Base-by-base conservation (phyloP, 192 early-diverging fungal genomes). In the Podila minutissima region DNA sequence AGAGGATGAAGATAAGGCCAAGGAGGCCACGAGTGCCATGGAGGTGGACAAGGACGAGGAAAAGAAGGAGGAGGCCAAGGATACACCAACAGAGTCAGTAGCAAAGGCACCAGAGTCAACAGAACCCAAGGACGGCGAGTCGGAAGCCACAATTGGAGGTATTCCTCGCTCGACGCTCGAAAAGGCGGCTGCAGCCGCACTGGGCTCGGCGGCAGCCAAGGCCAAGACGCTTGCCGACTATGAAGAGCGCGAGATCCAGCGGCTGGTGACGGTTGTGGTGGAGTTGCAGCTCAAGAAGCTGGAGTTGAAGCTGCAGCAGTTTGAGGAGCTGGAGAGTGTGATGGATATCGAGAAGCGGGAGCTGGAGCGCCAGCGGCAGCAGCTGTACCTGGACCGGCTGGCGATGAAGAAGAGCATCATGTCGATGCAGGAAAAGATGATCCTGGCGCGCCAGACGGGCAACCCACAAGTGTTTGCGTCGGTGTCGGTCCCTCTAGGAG, bases 191-290 rank as follows among this genome's bases (percentile, higher is more conserved):
- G 91, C 96, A 0, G 90, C 93, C 1, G 98, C 98, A 2, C 86
- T 99, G 12, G 97, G 94, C 1, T 90, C 97, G 2, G 97, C 97
- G 0, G 96, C 97, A 3, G 97, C 92, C 29, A 98, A 98, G 82
- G 94, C 97, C 15, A 86, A 93, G 46, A 86, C 83, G 7, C 87
- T 99, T 9, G 94, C 96, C 2, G 83, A 91, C 17, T 89, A 93
- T 69, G 95, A 97, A 74, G 97, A 97, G 70, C 86, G 91, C 10
- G 96, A 99, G 85, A 90, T 95, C 55, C 91, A 94, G 69, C 87
- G 89, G 33, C 82, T 96, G 68, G 93, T 97, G 22, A 89, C 95
- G 63, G 86, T 89, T 20, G 90, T 95, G 1, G 91, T 98, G 3
- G 93, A 98, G 64, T 85, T 92, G 62, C 96, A 99, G 79, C 83